These are phyloP conservation scores for Basidiobolus meristosporus DNA, from an alignment of 371 early-diverging fungal genomes.

Conservation along the genomic window DNA sequence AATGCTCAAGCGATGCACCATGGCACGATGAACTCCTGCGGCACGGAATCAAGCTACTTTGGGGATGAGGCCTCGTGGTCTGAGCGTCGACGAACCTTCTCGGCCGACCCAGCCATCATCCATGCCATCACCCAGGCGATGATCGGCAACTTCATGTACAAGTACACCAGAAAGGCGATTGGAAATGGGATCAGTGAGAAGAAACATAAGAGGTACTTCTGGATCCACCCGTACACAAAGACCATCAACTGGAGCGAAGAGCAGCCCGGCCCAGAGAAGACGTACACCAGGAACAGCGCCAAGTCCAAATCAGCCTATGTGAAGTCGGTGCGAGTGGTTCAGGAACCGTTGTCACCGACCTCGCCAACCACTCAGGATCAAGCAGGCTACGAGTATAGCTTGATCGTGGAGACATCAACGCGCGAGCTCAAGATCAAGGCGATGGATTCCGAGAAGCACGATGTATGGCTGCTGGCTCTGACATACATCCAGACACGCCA, in stretches of 20 bases:
- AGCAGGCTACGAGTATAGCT: not conserved
- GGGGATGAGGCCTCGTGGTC: too few species aligned
- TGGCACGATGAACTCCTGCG: too few species aligned
- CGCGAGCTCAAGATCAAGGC: conserved; percentile 17
- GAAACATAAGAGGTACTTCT: conserved; percentile 46
- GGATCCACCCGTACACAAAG: conserved; percentile 66
- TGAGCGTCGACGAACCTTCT: too few species aligned
- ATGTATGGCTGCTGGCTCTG: not conserved
- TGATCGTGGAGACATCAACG: conserved; percentile 10
- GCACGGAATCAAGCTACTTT: too few species aligned
- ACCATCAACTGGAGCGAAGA: conserved; percentile 54
- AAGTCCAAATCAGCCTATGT: conserved; percentile 2
- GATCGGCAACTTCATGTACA: conserved; percentile 56
- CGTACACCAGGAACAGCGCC: conserved; percentile 4
- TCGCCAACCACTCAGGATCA: not conserved
- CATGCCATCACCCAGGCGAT: conserved; percentile 54
- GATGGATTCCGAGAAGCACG: conserved; percentile 1
- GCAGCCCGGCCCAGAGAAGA: conserved; percentile 37
- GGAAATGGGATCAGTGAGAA: conserved; percentile 30
- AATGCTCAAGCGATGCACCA: too few species aligned
- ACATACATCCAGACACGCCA: not conserved
- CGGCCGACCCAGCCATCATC: conserved; percentile 35
- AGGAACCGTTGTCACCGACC: not conserved
- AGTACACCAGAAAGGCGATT: conserved; percentile 33
- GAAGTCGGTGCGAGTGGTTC: not conserved